Evolutionary conservation across 768 basidiomycete genomes (phyloP).

Genomic region (Gloeopeniophorella convolvens): DNA sequence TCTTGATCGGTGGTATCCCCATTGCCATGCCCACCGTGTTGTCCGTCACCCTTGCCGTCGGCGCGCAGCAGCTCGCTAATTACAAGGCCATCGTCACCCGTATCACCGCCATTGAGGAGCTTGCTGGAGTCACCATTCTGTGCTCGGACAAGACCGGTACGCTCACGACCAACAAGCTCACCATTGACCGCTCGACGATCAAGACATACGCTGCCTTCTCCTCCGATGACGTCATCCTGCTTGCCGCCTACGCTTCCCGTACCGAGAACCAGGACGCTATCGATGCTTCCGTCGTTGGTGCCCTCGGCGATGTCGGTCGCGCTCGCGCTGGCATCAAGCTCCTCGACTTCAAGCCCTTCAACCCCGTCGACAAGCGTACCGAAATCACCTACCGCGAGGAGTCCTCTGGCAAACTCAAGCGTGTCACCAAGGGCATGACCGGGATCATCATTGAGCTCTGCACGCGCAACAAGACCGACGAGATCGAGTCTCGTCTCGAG

Average conservation of each 20-base stretch:
- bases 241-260: conserved; percentile 93
- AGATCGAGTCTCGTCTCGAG: conserved; percentile 86
- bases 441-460: conserved; percentile 97
- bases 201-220: conserved; percentile 86
- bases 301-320: conserved; percentile 61
- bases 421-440: conserved; percentile 99
- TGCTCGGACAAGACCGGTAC: conserved; percentile 99
- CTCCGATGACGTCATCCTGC: conserved; percentile 85
- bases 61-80: conserved; percentile 97
- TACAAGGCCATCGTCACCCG: conserved; percentile 99
- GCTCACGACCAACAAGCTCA: conserved; percentile 98
- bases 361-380: conserved; percentile 98
- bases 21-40: conserved; percentile 99
- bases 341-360: conserved; percentile 98
- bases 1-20: conserved; percentile 99
- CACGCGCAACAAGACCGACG: conserved; percentile 94
- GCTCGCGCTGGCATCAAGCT: conserved; percentile 94
- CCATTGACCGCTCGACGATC: conserved; percentile 90
- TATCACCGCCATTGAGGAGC: conserved; percentile 98
- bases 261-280: conserved; percentile 99
- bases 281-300: conserved; percentile 77
- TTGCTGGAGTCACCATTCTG: conserved; percentile 96
- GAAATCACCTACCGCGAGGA: conserved; percentile 97
- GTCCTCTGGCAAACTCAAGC: conserved; percentile 92
- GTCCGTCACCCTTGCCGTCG: conserved; percentile 97